phyloP scores from a whole-genome alignment of 108 stramenopile species.

The Cyclostephanos invisitatus region DNA sequence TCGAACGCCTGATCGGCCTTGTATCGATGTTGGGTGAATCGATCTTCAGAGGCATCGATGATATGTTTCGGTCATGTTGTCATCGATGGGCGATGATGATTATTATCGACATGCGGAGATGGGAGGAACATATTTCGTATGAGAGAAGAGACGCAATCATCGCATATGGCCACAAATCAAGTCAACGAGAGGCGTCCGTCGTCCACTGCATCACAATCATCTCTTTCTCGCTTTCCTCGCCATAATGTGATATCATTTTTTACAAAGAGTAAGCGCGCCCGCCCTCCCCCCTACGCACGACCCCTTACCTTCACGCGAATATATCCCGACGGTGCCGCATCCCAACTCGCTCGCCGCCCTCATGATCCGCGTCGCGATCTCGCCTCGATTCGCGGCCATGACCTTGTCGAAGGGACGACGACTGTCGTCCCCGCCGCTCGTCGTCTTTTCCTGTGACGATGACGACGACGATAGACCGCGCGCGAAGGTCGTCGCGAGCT shows the following conservation, averaged over 20 bases:
- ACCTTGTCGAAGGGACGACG: conserved; percentile 6
- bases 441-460: not conserved
- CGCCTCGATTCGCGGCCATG: conserved; percentile 16
- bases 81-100: not conserved
- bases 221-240: no score
- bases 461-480: not conserved
- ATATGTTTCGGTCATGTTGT: no score
- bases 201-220: no score
- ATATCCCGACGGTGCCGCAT: conserved; percentile 83
- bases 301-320: conserved; percentile 79
- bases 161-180: no score
- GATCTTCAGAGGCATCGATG: no score
- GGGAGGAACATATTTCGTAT: no score
- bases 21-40: conserved; percentile 96
- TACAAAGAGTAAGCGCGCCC: no score
- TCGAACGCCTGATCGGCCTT: conserved; percentile 87
- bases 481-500: not conserved
- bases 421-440: no score
- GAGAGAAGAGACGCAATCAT: not conserved
- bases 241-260: no score
- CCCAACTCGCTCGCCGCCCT: conserved; percentile 83
- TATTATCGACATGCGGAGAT: no score
- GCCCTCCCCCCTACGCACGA: no score
- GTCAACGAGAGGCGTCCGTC: no score
- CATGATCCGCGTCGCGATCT: conserved; percentile 75